Evolutionary conservation across 2,329 filamentous ascomycete genomes (phyloP), one percentile per base, ranked within the genome.

Genomic region (Hypoxylon sp.): DNA sequence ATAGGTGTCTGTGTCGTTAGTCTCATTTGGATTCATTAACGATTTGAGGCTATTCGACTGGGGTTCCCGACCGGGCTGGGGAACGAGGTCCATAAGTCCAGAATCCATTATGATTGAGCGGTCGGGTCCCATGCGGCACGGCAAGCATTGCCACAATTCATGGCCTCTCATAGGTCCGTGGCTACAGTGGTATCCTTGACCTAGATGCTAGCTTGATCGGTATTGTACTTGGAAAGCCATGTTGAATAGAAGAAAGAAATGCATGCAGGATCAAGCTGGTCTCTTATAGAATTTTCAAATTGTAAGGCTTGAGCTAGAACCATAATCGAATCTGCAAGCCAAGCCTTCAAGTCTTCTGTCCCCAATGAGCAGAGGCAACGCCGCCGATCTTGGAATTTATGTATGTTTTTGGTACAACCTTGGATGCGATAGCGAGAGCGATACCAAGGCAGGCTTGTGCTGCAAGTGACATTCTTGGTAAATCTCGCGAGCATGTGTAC

Each of bases 371-470:
- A 60, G 60, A 29, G 29, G 29, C 3, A 51, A 54, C 35, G 11
- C 62, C 53, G 62, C 39, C 47, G 66, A 65, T 68, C 63, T 48
- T 22, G 53, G 33, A 24, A 19, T 22, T 13, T 33, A 42, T 9
- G 53, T 54, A 39, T 26, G 22, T 33, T 33, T 58, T 26, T 29
- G 24, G 31, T 62, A 37, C 50, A 42, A 48, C 46, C 17, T 53
- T 52, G 56, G 57, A 57, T 57, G 31, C 63, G 67, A 70, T 63
- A 67, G 14, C 67, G 67, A 70, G 48, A 67, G 29, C 67, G 67
- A 67, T 44, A 57, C 52, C 24, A 42, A 24, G 22, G 24, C 51
- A 17, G n/a, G 17, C 17, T 44, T 17, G 39, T 9, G n/a, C 22
- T 42, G 19, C 33, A 14, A 33, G 24, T 52, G 31, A 37, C 31